Percentiles rank a stretch among this genome's conserved stretches.
These are phyloP conservation scores for Pythium periplocum DNA, from an alignment of 352 stramenopile species.

Conservation along the genomic window DNA sequence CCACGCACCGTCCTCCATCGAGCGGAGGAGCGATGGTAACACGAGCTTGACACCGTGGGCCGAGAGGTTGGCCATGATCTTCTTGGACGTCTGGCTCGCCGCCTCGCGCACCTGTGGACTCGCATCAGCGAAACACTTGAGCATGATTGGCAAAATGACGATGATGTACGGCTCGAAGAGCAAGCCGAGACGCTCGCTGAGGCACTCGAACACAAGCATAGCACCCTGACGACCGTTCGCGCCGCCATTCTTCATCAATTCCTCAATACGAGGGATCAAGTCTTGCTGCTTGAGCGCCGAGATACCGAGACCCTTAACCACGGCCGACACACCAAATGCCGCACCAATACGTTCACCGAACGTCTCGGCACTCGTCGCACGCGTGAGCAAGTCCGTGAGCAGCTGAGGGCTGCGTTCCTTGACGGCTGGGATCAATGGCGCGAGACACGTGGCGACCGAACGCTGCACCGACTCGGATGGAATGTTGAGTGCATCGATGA, in stretches of 20 bases:
- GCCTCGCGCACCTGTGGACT: slow-evolving; percentile 96
- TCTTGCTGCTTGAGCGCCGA: slow-evolving; percentile 96
- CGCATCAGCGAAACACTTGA: slow-evolving; percentile 97
- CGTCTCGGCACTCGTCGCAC: slow-evolving; percentile 67
- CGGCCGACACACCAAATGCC: slow-evolving; percentile 96
- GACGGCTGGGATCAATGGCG: slow-evolving; percentile 81
- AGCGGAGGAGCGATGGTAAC: slow-evolving; percentile 94
- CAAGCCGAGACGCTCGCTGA: slow-evolving; percentile 94
- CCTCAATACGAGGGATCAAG: slow-evolving; percentile 91
- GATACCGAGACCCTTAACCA: slow-evolving; percentile 99
- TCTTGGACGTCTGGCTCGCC: slow-evolving; percentile 90
- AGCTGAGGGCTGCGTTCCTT: slow-evolving; percentile 72
- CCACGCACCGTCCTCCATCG: slow-evolving; percentile 93
- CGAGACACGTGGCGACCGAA: slow-evolving; percentile 88
- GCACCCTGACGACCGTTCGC: slow-evolving; percentile 87
- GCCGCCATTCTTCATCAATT: slow-evolving; percentile 71
- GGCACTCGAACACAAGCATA: slow-evolving; percentile 97
- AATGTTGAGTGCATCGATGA: slow-evolving; percentile 87
- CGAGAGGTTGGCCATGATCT: slow-evolving; percentile 99
- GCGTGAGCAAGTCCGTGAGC: slow-evolving; percentile 68
- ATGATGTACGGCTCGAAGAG: slow-evolving; percentile 99
- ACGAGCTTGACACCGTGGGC: slow-evolving; percentile 99
- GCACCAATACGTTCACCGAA: slow-evolving; percentile 91
- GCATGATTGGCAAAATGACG: slow-evolving; percentile 96
- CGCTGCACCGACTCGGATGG: slow-evolving; percentile 92